phyloP scores from a whole-genome alignment of 805 yeast genomes.

The Limtongozyma cylindracea region DNA sequence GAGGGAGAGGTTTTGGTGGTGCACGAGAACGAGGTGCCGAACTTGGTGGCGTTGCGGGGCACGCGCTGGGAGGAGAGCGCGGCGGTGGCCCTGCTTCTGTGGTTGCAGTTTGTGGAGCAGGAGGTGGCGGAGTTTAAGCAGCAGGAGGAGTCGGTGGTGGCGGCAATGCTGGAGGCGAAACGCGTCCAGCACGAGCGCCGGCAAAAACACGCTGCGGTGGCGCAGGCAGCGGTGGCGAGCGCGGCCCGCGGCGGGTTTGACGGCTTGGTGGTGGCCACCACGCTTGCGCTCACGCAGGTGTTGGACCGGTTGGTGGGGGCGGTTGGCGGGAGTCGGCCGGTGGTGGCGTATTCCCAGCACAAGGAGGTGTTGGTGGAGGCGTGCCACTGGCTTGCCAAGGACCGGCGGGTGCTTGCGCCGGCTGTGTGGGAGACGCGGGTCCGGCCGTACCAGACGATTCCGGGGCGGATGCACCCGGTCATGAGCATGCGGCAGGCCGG shows the following conservation, averaged over 20 bases:
- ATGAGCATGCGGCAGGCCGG: constrained; percentile 91
- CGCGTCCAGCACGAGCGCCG: constrained; percentile 45
- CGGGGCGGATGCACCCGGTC: constrained; percentile 83
- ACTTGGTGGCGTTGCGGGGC: constrained; percentile 41
- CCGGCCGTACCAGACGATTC: constrained; percentile 74
- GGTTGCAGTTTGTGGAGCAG: constrained; percentile 57
- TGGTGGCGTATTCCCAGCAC: constrained; percentile 59
- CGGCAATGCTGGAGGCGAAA: too few relatives aligned
- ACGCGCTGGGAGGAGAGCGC: constrained; percentile 33
- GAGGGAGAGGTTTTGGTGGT: constrained; percentile 37
- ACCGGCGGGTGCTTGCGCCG: constrained; percentile 58
- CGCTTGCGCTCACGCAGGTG: constrained; percentile 42
- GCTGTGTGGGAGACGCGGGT: constrained; percentile 61
- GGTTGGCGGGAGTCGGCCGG: constrained; percentile 67
- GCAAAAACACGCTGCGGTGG: constrained; percentile 24
- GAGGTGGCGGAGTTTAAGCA: constrained; percentile 24
- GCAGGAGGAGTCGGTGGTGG: constrained; percentile 26
- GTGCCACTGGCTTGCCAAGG: constrained; percentile 39
- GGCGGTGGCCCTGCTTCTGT: constrained; percentile 37
- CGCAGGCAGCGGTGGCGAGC: constrained; percentile 20
- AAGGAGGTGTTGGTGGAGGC: constrained; percentile 61
- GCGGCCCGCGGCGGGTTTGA: constrained; percentile 36
- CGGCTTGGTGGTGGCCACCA: constrained; percentile 48
- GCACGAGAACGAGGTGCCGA: constrained; percentile 90
- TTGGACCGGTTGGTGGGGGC: constrained; percentile 34